These are phyloP conservation scores for Deuterostichococcus epilithicus DNA, from an alignment of 139 green algal species.

Conservation along the genomic window DNA sequence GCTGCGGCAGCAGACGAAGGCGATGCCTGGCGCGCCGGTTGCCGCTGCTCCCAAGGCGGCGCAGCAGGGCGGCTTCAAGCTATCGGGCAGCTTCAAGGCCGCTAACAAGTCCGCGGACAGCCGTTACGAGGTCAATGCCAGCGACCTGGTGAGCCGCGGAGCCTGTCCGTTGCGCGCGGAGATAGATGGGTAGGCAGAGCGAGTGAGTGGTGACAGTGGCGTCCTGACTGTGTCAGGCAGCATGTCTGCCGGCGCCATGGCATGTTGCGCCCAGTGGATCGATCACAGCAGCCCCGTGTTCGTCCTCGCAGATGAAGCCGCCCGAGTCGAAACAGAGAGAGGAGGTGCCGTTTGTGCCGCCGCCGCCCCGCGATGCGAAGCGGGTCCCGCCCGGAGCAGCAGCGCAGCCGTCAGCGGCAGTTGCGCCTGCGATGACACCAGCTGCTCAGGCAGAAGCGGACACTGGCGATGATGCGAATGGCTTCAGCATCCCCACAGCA, in stretches of 20 bases:
- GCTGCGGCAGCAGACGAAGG: constrained; percentile 47
- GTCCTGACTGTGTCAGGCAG: background rate
- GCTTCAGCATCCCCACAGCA: constrained; percentile 46
- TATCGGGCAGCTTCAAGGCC: constrained; percentile 70
- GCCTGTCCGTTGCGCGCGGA: background rate
- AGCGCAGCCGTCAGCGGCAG: constrained; percentile 1
- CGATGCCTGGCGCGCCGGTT: constrained; percentile 25
- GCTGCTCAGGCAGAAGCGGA: constrained; percentile 5
- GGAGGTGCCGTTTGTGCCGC: constrained; percentile 36
- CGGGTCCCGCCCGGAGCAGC: too few relatives aligned
- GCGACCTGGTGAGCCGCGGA: background rate
- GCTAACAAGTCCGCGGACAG: constrained; percentile 42
- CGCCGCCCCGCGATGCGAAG: constrained; percentile 10
- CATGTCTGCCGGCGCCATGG: too few relatives aligned
- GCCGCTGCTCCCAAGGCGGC: background rate
- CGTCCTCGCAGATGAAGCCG: background rate
- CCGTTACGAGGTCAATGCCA: constrained; percentile 26
- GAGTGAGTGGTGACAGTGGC: constrained; percentile 2
- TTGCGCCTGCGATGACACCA: background rate
- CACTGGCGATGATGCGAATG: constrained; percentile 32
- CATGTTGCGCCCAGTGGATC: background rate
- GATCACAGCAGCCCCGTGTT: background rate
- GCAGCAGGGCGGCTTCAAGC: constrained; percentile 46
- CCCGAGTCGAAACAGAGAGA: constrained; percentile 3
- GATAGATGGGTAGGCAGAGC: background rate